A percentile compares a stretch with the other conserved stretches of the same genome.
These are phyloP conservation scores for Cutaneotrichosporon sp. DNA, from an alignment of 1,284 basidiomycete species.

Conservation along the genomic window DNA sequence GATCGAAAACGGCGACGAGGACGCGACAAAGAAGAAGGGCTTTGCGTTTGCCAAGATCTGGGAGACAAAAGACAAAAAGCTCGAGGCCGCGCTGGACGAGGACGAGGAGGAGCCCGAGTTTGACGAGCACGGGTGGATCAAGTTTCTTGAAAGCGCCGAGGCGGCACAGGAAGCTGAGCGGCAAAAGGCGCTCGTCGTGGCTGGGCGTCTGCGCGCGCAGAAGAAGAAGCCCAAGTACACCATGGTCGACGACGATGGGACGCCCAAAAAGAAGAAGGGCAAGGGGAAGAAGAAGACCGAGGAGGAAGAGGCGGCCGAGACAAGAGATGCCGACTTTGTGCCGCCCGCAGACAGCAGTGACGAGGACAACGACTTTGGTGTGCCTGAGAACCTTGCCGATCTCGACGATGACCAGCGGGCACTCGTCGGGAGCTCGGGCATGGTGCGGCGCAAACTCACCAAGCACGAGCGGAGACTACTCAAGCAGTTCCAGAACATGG, in stretches of 20 bases:
- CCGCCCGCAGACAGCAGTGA: neutral
- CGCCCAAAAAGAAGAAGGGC: neutral
- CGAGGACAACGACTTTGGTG: neutral
- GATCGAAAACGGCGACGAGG: slow-evolving; percentile 9
- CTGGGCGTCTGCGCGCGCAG: slow-evolving; percentile 1
- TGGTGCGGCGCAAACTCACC: neutral
- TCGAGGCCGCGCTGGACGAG: slow-evolving; percentile 62
- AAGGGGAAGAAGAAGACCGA: slow-evolving; percentile 8
- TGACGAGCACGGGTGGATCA: slow-evolving; percentile 63
- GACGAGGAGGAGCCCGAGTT: slow-evolving; percentile 50
- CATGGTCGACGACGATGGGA: neutral
- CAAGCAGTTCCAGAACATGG: neutral
- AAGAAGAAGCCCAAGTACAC: slow-evolving; percentile 6
- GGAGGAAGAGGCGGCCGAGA: neutral
- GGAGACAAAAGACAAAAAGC: slow-evolving; percentile 65
- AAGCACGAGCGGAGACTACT: slow-evolving; percentile 4
- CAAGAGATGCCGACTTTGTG: neutral
- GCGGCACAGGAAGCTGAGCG: neutral
- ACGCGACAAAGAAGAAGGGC: slow-evolving; percentile 43
- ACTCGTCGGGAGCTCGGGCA: neutral
- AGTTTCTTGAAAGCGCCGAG: slow-evolving; percentile 25
- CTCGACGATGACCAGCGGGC: slow-evolving; percentile 1
- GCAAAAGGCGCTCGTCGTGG: neutral
- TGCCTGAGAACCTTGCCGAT: neutral
- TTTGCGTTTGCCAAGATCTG: slow-evolving; percentile 85